phyloP scores from a whole-genome alignment of 129 eudicot species.

The Sambucus nigra region DNA sequence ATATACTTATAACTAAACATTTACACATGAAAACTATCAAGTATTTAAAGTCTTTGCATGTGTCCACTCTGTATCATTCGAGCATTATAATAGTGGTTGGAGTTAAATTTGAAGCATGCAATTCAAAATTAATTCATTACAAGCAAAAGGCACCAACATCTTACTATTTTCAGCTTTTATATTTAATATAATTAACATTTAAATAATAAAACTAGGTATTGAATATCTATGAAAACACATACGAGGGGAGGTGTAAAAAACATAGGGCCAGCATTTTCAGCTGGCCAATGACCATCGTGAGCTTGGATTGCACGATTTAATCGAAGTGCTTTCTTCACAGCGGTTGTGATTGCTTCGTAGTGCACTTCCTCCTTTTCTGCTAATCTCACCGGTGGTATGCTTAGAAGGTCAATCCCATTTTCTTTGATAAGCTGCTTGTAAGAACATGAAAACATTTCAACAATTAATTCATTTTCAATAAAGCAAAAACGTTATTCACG shows the following conservation, averaged over 20 bases:
- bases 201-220: no score
- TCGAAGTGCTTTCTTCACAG: conserved; percentile 46
- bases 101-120: no score
- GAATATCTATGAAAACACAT: conserved; percentile 4
- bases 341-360: conserved; percentile 33
- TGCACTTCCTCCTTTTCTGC: conserved; percentile 36
- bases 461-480: no score
- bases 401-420: conserved; percentile 38
- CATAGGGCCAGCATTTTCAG: conserved; percentile 61
- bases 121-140: no score
- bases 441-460: not conserved
- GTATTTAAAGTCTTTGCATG: no score
- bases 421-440: conserved; percentile 43
- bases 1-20: no score
- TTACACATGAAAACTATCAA: no score
- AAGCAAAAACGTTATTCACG: no score
- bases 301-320: conserved; percentile 44
- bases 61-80: no score
- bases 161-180: no score
- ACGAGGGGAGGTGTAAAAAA: conserved; percentile 59
- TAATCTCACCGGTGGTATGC: conserved; percentile 35
- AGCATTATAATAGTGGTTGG: no score
- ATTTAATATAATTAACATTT: not conserved
- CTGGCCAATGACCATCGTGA: conserved; percentile 74
- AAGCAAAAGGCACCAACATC: not conserved